Conservation (phyloP, 192 early-diverging fungal genomes). For the Umbelopsis sp. region DNA sequence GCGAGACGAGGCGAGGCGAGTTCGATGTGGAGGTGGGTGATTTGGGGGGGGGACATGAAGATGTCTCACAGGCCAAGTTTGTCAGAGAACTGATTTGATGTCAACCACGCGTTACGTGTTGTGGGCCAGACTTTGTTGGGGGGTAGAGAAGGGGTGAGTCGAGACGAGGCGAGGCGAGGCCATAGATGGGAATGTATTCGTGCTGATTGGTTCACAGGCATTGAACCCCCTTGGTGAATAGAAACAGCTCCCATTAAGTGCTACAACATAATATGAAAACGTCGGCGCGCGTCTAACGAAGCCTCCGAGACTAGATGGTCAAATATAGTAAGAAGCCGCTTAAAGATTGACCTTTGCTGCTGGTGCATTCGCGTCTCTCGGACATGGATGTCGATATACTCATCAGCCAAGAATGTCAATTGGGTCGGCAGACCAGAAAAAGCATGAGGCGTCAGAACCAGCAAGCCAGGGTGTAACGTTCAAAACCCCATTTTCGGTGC, state of each 20-base stretch:
- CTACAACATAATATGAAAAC: not conserved
- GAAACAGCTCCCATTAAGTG: too few species aligned
- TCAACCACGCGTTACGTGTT: not conserved
- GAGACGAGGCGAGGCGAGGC: not conserved
- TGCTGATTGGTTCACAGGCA: too few species aligned
- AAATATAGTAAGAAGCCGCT: not conserved
- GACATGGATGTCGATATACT: not conserved
- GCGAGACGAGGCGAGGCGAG: too few species aligned
- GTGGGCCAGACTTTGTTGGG: not conserved
- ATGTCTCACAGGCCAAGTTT: not conserved
- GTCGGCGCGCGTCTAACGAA: not conserved
- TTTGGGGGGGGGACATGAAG: too few species aligned
- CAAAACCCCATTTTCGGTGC: not conserved
- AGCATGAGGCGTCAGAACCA: constrained; percentile 18
- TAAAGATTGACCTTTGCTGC: not conserved
- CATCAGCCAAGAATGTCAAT: constrained; percentile 1
- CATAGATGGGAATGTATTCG: not conserved
- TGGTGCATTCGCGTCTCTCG: not conserved
- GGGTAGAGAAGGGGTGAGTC: too few species aligned
- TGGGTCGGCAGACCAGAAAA: constrained; percentile 5
- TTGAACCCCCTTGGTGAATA: too few species aligned
- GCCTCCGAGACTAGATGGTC: not conserved
- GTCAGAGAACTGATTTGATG: not conserved
- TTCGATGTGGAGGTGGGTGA: not conserved
- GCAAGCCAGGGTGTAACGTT: not conserved